Conservation (phyloP, 805 yeast genomes). For the Henningerozyma blattae region DNA sequence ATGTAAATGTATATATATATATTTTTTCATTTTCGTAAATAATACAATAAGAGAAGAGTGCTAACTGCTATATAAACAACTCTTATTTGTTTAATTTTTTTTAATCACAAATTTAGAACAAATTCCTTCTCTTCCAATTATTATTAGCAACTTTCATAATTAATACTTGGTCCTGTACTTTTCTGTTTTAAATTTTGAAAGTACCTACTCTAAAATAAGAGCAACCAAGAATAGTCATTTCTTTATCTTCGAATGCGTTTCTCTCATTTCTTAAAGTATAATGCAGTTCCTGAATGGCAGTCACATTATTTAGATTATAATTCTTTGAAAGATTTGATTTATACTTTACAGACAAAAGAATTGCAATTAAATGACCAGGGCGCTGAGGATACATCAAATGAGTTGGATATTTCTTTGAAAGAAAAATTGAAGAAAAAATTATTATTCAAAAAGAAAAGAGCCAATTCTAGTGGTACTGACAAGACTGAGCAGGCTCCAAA, state of each 20-base stretch:
- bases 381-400: background rate
- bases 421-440: conserved; percentile 8
- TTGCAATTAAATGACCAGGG: conserved; percentile 7
- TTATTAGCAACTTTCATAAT: too few species aligned
- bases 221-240: background rate
- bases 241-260: conserved; percentile 40
- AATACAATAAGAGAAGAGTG: too few species aligned
- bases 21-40: too few species aligned
- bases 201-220: background rate
- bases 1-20: too few species aligned
- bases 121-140: too few species aligned
- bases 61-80: too few species aligned
- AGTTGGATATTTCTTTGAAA: too few species aligned
- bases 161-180: too few species aligned
- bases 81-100: too few species aligned
- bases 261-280: conserved; percentile 53
- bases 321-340: conserved; percentile 43
- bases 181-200: background rate
- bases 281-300: conserved; percentile 82
- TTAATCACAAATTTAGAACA: too few species aligned
- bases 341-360: conserved; percentile 37
- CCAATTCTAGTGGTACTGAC: background rate
- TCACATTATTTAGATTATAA: conserved; percentile 64
- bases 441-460: conserved; percentile 1
- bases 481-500: background rate